These are phyloP conservation scores for Teunomyces stri DNA, from an alignment of 805 yeast species.

Conservation along the genomic window DNA sequence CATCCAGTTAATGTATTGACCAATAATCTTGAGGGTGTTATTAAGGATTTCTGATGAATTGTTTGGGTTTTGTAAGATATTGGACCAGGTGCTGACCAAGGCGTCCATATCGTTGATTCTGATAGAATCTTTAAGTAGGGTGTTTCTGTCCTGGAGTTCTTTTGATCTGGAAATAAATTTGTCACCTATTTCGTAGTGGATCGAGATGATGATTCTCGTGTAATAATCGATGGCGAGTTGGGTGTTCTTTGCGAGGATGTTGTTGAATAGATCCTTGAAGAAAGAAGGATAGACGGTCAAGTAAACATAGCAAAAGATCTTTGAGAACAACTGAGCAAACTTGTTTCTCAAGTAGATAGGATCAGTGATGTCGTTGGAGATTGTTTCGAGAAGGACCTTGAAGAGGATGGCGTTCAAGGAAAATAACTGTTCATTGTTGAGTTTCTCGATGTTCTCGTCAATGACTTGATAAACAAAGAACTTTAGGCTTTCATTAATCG, in stretches of 20 bases:
- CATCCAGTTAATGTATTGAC: conserved; percentile 91
- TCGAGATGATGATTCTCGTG: conserved; percentile 64
- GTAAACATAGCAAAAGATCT: conserved; percentile 36
- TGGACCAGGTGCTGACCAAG: conserved; percentile 67
- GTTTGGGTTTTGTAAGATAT: conserved; percentile 44
- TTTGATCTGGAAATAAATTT: conserved; percentile 74
- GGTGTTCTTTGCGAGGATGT: conserved; percentile 17
- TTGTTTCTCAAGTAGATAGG: conserved; percentile 36
- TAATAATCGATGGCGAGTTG: conserved; percentile 63
- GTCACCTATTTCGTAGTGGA: conserved; percentile 93
- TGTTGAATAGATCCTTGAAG: conserved; percentile 27
- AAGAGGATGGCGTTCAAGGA: conserved; percentile 49
- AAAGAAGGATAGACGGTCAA: conserved; percentile 30
- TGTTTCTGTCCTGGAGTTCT: conserved; percentile 62
- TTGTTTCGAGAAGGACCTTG: conserved; percentile 33
- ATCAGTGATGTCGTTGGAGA: conserved; percentile 16
- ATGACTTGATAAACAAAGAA: conserved; percentile 72
- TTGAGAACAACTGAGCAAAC: conserved; percentile 32
- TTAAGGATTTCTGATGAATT: conserved; percentile 47
- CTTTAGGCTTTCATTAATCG: conserved; percentile 52
- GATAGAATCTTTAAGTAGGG: conserved; percentile 74
- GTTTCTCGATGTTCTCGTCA: conserved; percentile 49
- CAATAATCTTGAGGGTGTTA: conserved; percentile 63
- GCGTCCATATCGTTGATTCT: conserved; percentile 71
- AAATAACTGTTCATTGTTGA: conserved; percentile 45